phyloP scores from a whole-genome alignment of 495 filamentous ascomycete genomes.

The Clohesyomyces aquaticus region DNA sequence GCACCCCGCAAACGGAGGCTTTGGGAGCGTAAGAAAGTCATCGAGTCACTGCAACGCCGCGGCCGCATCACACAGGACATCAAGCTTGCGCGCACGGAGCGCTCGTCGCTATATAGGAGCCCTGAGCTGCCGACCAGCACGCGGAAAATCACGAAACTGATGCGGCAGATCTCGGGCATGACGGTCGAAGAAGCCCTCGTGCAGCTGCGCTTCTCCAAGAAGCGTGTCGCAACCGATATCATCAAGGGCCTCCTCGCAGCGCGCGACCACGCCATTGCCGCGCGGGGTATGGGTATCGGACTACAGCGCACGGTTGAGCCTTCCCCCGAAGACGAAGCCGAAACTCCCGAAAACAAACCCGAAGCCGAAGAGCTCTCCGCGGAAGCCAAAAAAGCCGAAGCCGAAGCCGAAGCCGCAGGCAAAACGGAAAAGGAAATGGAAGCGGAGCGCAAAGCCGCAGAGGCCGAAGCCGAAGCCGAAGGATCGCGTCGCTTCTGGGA shows the following conservation, averaged over 20 bases:
- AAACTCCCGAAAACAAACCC: no score
- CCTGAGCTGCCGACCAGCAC: conserved; percentile 73
- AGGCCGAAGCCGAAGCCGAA: neutral
- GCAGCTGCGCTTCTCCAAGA: conserved; percentile 95
- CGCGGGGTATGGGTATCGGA: conserved; percentile 86
- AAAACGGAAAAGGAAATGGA: no score
- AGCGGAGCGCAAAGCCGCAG: neutral
- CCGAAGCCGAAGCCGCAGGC: no score
- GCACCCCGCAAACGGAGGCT: conserved; percentile 64
- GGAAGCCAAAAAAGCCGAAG: neutral
- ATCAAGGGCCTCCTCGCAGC: conserved; percentile 75
- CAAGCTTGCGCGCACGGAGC: conserved; percentile 72
- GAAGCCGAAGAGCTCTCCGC: no score
- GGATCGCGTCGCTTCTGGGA: neutral
- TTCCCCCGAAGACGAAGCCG: no score
- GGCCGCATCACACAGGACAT: conserved; percentile 67
- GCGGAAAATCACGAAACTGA: conserved; percentile 85
- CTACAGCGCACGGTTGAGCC: no score
- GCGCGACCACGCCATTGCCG: conserved; percentile 73
- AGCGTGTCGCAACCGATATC: conserved; percentile 86
- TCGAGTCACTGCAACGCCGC: conserved; percentile 66
- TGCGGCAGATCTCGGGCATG: conserved; percentile 88
- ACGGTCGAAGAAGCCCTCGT: conserved; percentile 86
- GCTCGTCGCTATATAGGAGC: conserved; percentile 64
- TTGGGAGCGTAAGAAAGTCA: conserved; percentile 84